Conservation (phyloP, 75 land plant species). For the Cunninghamia lanceolata region DNA sequence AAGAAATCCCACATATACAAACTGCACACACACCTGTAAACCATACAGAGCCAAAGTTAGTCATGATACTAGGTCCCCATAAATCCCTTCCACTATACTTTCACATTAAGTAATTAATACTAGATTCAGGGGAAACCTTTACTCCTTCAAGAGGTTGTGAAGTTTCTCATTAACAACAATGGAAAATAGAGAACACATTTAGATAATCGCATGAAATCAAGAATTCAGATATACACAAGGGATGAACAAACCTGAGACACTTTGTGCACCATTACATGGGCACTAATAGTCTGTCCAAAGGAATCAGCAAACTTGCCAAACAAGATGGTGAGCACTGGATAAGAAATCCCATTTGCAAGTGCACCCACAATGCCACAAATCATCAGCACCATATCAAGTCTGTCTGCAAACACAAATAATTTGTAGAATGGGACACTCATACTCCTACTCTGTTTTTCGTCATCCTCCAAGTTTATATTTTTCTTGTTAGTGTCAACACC, state of each 20-base stretch:
- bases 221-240: not conserved
- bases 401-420: conserved; percentile 36
- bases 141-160: not conserved
- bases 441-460: not conserved
- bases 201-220: not conserved
- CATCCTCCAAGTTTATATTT: not conserved
- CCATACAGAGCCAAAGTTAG: not conserved
- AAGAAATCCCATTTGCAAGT: conserved; percentile 37
- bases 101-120: too few species aligned
- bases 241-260: conserved; percentile 42
- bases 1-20: conserved; percentile 35
- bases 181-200: not conserved
- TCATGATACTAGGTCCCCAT: not conserved
- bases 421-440: conserved; percentile 27
- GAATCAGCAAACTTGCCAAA: conserved; percentile 41
- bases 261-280: conserved; percentile 12
- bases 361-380: conserved; percentile 33
- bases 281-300: conserved; percentile 29
- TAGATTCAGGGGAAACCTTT: not conserved
- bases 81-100: too few species aligned
- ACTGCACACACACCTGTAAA: conserved; percentile 35
- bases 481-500: too few species aligned
- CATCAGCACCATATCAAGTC: conserved; percentile 22
- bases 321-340: conserved; percentile 52
- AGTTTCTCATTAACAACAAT: not conserved